Conservation (phyloP, 129 eudicot species). For the Rutidosis leptorrhynchoides region DNA sequence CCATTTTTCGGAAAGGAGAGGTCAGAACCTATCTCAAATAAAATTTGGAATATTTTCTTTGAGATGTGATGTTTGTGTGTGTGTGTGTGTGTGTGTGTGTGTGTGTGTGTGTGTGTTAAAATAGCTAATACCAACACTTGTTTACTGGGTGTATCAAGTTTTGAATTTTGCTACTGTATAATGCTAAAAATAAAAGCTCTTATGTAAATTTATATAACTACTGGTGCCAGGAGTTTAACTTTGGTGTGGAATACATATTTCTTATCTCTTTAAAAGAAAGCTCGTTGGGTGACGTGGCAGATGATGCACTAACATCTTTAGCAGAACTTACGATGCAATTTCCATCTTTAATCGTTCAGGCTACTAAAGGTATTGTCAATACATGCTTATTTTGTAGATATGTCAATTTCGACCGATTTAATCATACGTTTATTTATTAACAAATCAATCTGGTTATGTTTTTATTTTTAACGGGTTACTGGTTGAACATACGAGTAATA, state of each 20-base stretch:
- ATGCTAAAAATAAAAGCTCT: background rate
- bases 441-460: background rate
- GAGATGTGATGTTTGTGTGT: too few relatives aligned
- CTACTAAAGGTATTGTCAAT: slow-evolving; percentile 58
- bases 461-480: background rate
- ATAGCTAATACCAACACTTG: slow-evolving; percentile 1
- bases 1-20: slow-evolving; percentile 93
- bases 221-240: slow-evolving; percentile 74
- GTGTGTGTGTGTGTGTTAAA: background rate
- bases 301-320: slow-evolving; percentile 70
- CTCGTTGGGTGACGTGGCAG: slow-evolving; percentile 53
- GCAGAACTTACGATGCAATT: slow-evolving; percentile 47
- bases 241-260: slow-evolving; percentile 72
- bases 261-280: slow-evolving; percentile 51
- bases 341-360: slow-evolving; percentile 80
- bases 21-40: slow-evolving; percentile 36
- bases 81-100: too few relatives aligned
- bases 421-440: background rate
- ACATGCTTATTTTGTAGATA: too few relatives aligned
- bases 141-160: slow-evolving; percentile 10
- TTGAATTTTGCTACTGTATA: background rate
- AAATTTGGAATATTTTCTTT: slow-evolving; percentile 8
- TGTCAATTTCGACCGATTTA: too few relatives aligned
- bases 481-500: too few relatives aligned
- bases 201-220: background rate